Conservation (phyloP, 306 rosid genomes). For the Gastrolobium bilobum region DNA sequence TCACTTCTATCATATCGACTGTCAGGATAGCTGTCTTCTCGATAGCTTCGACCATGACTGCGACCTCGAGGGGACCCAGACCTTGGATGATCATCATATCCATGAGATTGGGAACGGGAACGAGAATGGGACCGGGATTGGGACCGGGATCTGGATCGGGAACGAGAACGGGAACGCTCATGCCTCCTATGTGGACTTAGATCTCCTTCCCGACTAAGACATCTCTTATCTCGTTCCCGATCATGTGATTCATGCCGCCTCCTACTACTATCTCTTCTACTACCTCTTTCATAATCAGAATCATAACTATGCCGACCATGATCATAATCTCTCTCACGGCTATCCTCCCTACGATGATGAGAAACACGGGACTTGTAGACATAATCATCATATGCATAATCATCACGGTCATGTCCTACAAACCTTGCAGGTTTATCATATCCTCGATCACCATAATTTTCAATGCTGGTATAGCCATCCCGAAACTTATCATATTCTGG, state of each 20-base stretch:
- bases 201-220: constrained; percentile 78
- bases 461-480: constrained; percentile 75
- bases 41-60: constrained; percentile 83
- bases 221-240: constrained; percentile 76
- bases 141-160: constrained; percentile 62
- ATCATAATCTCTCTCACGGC: constrained; percentile 85
- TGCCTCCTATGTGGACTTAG: constrained; percentile 76
- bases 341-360: constrained; percentile 82
- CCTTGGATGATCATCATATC: constrained; percentile 77
- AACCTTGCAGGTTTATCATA: constrained; percentile 73
- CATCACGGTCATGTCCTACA: constrained; percentile 77
- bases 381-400: constrained; percentile 82
- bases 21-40: constrained; percentile 84
- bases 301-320: constrained; percentile 81
- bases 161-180: constrained; percentile 69
- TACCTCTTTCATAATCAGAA: constrained; percentile 91
- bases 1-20: constrained; percentile 79
- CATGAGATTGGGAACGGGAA: constrained; percentile 79
- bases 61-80: constrained; percentile 94
- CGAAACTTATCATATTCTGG: constrained; percentile 78
- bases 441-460: constrained; percentile 72
- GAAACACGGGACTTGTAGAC: constrained; percentile 73
- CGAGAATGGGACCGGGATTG: constrained; percentile 62
- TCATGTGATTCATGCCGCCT: constrained; percentile 83
- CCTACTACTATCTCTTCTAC: constrained; percentile 81